Evolutionary conservation across 495 filamentous ascomycete species (phyloP).

Genomic region (Amphirosellinia nigrospora): DNA sequence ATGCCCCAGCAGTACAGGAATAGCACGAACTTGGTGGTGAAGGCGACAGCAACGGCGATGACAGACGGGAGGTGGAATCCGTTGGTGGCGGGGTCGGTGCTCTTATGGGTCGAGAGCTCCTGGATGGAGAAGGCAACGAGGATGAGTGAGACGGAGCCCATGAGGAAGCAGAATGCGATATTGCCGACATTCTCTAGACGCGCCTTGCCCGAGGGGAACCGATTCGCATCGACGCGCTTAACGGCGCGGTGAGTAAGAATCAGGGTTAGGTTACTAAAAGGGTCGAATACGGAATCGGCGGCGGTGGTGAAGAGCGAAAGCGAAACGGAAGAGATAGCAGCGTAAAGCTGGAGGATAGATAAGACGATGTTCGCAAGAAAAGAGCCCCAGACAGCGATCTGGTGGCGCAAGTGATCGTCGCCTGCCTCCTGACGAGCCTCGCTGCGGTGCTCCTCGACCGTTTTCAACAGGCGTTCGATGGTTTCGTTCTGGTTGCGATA

Average conservation of each 20-base stretch:
- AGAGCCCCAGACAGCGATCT: constrained; percentile 90
- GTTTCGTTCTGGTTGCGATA: constrained; percentile 93
- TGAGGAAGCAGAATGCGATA: constrained; percentile 96
- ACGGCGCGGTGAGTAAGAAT: constrained; percentile 89
- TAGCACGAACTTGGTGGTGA: constrained; percentile 79
- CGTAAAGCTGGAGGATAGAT: constrained; percentile 84
- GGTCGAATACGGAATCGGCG: constrained; percentile 97
- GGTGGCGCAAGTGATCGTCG: constrained; percentile 81
- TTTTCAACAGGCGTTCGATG: constrained; percentile 89
- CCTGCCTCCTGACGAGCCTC: constrained; percentile 79
- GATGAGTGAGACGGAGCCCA: constrained; percentile 89
- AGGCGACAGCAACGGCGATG: constrained; percentile 85
- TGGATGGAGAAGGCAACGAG: constrained; percentile 84
- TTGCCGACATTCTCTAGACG: constrained; percentile 96
- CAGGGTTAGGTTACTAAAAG: constrained; percentile 85
- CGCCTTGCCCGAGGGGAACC: constrained; percentile 93
- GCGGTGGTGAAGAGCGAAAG: constrained; percentile 97
- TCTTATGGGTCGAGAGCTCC: constrained; percentile 62
- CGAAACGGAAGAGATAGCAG: constrained; percentile 81
- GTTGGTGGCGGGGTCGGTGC: constrained; percentile 51
- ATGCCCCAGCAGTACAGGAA: constrained; percentile 94
- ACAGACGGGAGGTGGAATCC: constrained; percentile 83
- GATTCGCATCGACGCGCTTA: constrained; percentile 82
- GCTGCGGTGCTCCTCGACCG: constrained; percentile 86
- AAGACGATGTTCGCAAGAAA: constrained; percentile 85